phyloP scores from a whole-genome alignment of 257 asterid genomes.

The Petunia axillaris region DNA sequence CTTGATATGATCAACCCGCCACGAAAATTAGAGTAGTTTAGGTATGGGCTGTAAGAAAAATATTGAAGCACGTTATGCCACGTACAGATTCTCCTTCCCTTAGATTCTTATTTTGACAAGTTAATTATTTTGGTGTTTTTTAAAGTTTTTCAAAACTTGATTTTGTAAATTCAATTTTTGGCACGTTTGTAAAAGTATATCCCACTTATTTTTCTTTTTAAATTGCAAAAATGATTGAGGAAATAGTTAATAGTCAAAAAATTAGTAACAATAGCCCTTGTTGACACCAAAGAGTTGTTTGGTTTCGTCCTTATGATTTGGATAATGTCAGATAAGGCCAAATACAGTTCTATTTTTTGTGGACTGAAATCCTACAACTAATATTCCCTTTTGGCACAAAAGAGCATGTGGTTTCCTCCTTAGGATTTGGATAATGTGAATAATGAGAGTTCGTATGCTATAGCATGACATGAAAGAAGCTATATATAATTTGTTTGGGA shows the following conservation, averaged over 20 bases:
- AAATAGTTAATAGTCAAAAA: not conserved
- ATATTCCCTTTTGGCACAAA: not conserved
- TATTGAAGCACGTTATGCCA: not conserved
- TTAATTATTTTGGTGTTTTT: not conserved
- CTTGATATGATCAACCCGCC: not conserved
- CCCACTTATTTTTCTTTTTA: too few species aligned
- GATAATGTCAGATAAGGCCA: conserved; percentile 9
- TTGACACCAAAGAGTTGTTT: not conserved
- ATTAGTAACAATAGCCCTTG: not conserved
- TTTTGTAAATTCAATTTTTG: too few species aligned
- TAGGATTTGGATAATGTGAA: conserved; percentile 23
- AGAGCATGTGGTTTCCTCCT: not conserved
- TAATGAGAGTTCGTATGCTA: not conserved
- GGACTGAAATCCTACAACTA: conserved; percentile 20
- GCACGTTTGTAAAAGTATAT: too few species aligned
- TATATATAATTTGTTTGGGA: too few species aligned
- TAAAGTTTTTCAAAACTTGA: too few species aligned
- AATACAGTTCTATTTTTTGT: not conserved
- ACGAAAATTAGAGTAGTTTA: not conserved
- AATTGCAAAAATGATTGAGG: not conserved
- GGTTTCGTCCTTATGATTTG: conserved; percentile 18
- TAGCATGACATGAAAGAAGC: not conserved
- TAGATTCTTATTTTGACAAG: not conserved
- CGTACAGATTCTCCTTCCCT: conserved; percentile 2
- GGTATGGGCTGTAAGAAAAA: not conserved